Evolutionary conservation across 2,329 filamentous ascomycete genomes (phyloP).

Genomic region (Fusarium nodosum): DNA sequence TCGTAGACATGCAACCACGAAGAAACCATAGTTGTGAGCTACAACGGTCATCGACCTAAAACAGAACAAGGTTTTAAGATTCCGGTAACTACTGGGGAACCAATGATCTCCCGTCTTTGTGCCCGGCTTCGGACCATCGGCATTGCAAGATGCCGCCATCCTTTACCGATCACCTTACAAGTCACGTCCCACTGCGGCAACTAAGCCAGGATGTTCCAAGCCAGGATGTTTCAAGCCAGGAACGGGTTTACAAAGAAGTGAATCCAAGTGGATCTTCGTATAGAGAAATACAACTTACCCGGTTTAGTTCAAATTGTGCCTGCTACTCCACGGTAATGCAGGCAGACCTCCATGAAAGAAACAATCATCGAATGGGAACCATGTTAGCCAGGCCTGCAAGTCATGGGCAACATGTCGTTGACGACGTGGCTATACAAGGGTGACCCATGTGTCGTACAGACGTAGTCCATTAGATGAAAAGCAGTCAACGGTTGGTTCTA

Average conservation of each 20-base stretch:
- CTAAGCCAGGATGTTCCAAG: not conserved
- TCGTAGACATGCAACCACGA: not conserved
- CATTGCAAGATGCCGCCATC: not conserved
- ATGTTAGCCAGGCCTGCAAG: not conserved
- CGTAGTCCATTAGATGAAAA: slow-evolving; percentile 3
- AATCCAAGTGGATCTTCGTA: not conserved
- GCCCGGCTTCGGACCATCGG: not conserved
- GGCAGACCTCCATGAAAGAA: not conserved
- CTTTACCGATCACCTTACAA: slow-evolving; percentile 14
- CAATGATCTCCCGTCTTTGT: not conserved
- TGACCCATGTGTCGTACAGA: not conserved
- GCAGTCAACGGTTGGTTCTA: not conserved
- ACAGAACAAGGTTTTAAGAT: not conserved
- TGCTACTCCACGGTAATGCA: not conserved
- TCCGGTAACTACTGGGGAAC: not conserved
- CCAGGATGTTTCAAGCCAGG: slow-evolving; percentile 13
- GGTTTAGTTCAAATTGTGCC: not conserved
- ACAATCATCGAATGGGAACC: not conserved
- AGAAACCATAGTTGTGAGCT: not conserved
- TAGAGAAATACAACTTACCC: slow-evolving; percentile 5
- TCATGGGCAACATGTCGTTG: slow-evolving; percentile 7
- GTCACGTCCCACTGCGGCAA: not conserved
- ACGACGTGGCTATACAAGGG: slow-evolving; percentile 33
- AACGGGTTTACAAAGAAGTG: slow-evolving; percentile 6
- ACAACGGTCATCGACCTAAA: not conserved